Percentiles rank a stretch among this genome's conserved stretches.
These are phyloP conservation scores for Boletus insuetus DNA, from an alignment of 768 basidiomycete species.

Conservation along the genomic window DNA sequence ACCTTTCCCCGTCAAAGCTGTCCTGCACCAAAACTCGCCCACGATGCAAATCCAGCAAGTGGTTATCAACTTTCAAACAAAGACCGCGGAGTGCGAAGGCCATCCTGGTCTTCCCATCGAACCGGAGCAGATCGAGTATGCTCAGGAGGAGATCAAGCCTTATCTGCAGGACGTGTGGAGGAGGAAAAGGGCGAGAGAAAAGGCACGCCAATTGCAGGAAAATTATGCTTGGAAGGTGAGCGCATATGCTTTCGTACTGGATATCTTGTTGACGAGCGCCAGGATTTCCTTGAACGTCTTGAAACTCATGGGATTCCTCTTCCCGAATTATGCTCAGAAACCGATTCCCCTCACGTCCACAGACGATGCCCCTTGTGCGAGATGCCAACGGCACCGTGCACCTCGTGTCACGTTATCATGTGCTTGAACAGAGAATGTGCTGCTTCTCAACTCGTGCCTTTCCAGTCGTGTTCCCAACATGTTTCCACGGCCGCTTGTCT, in stretches of 20 bases:
- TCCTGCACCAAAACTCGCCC: conserved; percentile 13
- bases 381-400: conserved; percentile 4
- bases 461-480: conserved; percentile 18
- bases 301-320: conserved; percentile 3
- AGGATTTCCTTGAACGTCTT: conserved; percentile 20
- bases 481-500: conserved; percentile 4
- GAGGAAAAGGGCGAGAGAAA: conserved; percentile 2
- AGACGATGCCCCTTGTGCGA: conserved; percentile 16
- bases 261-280: neutral
- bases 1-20: conserved; percentile 10
- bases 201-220: conserved; percentile 1
- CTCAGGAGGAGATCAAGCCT: conserved; percentile 10
- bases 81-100: conserved; percentile 12
- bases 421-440: conserved; percentile 18
- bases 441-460: conserved; percentile 15
- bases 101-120: conserved; percentile 16
- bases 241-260: neutral
- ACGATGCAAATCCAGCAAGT: conserved; percentile 9
- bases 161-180: conserved; percentile 12
- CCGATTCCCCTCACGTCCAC: neutral
- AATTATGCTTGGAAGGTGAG: conserved; percentile 14
- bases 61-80: conserved; percentile 16
- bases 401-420: conserved; percentile 9
- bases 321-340: neutral
- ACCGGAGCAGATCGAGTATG: conserved; percentile 19